These are phyloP conservation scores for Gnaphalium uliginosum DNA, from an alignment of 129 eudicot genomes.

Conservation along the genomic window DNA sequence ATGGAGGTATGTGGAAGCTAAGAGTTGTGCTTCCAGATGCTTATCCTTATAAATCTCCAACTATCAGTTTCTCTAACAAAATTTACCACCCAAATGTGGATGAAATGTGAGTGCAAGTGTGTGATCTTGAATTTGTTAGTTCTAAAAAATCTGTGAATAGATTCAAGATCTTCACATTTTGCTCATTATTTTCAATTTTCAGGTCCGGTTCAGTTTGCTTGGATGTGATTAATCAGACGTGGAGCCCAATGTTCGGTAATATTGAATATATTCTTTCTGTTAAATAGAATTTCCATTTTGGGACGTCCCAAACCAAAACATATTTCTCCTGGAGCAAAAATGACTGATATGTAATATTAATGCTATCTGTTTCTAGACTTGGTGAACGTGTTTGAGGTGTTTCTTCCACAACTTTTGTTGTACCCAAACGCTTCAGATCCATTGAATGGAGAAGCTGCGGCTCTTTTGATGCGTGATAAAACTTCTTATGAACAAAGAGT, in stretches of 20 bases:
- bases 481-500: constrained; percentile 71
- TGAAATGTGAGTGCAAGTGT: constrained; percentile 72
- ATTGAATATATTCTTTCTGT: neutral
- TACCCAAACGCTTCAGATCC: constrained; percentile 94
- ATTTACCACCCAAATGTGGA: constrained; percentile 97
- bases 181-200: constrained; percentile 19
- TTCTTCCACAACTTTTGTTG: constrained; percentile 83
- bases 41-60: constrained; percentile 93
- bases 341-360: constrained; percentile 18
- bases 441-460: constrained; percentile 84
- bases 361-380: constrained; percentile 47
- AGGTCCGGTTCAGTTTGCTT: constrained; percentile 97
- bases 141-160: neutral
- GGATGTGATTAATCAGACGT: constrained; percentile 90
- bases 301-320: neutral
- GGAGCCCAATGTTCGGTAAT: constrained; percentile 99
- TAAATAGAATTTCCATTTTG: neutral
- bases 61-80: constrained; percentile 81
- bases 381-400: constrained; percentile 88
- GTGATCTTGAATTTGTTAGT: neutral
- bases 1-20: constrained; percentile 91
- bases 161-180: neutral
- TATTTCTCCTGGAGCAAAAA: neutral
- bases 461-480: constrained; percentile 85
- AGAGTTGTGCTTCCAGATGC: constrained; percentile 97